These are phyloP conservation scores for Cercospora canescens DNA, from an alignment of 2,329 filamentous ascomycete genomes.

Conservation along the genomic window DNA sequence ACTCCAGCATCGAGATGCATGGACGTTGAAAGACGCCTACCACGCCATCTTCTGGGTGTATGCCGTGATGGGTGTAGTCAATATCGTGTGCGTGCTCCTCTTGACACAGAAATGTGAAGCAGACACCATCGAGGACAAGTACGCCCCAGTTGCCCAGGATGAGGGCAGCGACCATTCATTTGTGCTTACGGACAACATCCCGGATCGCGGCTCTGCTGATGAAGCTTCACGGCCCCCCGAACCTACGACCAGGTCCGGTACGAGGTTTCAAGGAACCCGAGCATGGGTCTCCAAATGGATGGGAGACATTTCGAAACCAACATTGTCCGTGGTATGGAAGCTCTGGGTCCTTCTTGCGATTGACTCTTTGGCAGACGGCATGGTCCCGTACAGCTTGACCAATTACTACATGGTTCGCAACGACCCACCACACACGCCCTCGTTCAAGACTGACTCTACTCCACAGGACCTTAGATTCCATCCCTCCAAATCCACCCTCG, in stretches of 20 bases:
- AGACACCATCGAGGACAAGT: conserved; percentile 28
- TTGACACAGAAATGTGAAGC: conserved; percentile 55
- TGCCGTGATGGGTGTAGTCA: conserved; percentile 55
- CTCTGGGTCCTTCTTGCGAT: conserved; percentile 68
- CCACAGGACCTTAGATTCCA: conserved; percentile 51
- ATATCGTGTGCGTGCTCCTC: conserved; percentile 48
- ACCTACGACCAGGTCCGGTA: not conserved
- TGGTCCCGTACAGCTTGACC: conserved; percentile 57
- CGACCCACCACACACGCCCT: not conserved
- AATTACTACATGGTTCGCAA: conserved; percentile 53
- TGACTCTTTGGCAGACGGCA: conserved; percentile 66
- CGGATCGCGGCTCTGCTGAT: conserved; percentile 13
- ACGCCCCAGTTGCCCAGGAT: conserved; percentile 29
- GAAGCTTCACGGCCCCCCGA: conserved; percentile 5
- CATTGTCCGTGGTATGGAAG: conserved; percentile 55
- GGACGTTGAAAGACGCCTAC: conserved; percentile 55
- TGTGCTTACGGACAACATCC: conserved; percentile 16
- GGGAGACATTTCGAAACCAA: conserved; percentile 60
- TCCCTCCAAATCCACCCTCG: conserved; percentile 54
- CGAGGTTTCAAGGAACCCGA: conserved; percentile 12
- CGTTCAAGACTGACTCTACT: not conserved
- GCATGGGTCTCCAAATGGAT: conserved; percentile 34
- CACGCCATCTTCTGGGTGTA: conserved; percentile 62
- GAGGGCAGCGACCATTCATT: conserved; percentile 26
- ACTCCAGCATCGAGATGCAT: conserved; percentile 47